These are phyloP conservation scores for Fusarium nelsonii DNA, from an alignment of 2,329 filamentous ascomycete genomes.

Conservation along the genomic window DNA sequence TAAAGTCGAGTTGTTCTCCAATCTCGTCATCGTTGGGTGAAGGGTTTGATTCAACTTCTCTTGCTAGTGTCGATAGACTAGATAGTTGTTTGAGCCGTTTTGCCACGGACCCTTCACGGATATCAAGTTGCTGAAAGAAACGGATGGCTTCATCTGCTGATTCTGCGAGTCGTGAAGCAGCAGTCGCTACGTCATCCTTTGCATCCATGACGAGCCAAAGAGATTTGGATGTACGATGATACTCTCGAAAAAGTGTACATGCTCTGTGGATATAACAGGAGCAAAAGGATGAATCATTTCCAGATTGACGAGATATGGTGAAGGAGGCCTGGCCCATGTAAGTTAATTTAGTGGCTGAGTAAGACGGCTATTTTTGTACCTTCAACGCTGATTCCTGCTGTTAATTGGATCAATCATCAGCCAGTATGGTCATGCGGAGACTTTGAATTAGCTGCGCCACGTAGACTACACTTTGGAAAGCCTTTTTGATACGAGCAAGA, in stretches of 20 bases:
- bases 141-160: conserved; percentile 12
- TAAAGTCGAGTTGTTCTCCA: neutral
- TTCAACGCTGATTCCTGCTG: too few relatives aligned
- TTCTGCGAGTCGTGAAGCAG: conserved; percentile 10
- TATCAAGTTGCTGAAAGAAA: conserved; percentile 9
- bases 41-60: neutral
- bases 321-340: neutral
- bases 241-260: neutral
- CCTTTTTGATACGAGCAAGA: neutral
- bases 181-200: neutral
- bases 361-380: neutral
- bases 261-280: neutral
- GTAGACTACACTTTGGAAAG: neutral
- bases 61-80: neutral
- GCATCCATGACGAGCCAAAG: neutral
- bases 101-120: neutral
- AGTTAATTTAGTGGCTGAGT: neutral
- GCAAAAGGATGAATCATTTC: neutral
- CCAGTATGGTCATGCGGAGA: neutral
- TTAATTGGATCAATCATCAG: too few relatives aligned
- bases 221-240: neutral
- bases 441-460: conserved; percentile 4
- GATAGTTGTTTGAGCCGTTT: neutral
- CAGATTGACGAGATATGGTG: neutral
- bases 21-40: neutral